Base-by-base conservation (phyloP, 257 asterid species). In the Rauvolfia tetraphylla region DNA sequence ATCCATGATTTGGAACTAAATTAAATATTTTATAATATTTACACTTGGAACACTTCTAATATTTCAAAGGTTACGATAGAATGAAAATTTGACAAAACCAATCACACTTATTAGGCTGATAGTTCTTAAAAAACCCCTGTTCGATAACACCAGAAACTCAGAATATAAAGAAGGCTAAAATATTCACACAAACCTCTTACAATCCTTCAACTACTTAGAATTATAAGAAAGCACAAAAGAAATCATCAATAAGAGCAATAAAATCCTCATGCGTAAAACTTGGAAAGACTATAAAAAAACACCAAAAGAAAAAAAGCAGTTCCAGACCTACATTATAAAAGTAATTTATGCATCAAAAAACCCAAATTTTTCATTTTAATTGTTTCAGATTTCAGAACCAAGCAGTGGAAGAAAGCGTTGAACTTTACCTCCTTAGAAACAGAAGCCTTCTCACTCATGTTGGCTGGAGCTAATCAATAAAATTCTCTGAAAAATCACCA, bases 391-490 rank as follows among this genome's bases (percentile, higher is more conserved):
- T 49, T 29, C 23, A 31, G 36, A 4, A 71, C 0, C 10, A 58
- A 39, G 1, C 72, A 51, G 31, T 13, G 12, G 41, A 14, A 12
- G 53, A 70, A 54, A 77, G 73, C 44, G 0, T 67, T 31, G 20
- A 61, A 29, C 13, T 3, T 56, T 74, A 93, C 98, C 81, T 90
- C 97, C 84, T 89, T 95, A 57, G 98, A 86, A 79, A 95, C 94
- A 31, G 89, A 80, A 6, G 98, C 91, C 88, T 95, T 95, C 34
- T 81, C 93, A 72, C 87, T 95, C 98, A 95, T 92, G 72, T 81
- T 83, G 78, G 22, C 57, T 67, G 71, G 49, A 38, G 31, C 18
- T 34, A 20, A 75, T 73, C 31, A 22, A 18, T 33, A 9, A 20
- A 2, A 42, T n/a, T 62, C 61, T 71, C 72, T 18, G 79, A 51